A percentile compares a stretch with the other conserved stretches of the same genome.
Conservation (phyloP, 2,329 filamentous ascomycete genomes). For the Dactylonectria estremocensis region DNA sequence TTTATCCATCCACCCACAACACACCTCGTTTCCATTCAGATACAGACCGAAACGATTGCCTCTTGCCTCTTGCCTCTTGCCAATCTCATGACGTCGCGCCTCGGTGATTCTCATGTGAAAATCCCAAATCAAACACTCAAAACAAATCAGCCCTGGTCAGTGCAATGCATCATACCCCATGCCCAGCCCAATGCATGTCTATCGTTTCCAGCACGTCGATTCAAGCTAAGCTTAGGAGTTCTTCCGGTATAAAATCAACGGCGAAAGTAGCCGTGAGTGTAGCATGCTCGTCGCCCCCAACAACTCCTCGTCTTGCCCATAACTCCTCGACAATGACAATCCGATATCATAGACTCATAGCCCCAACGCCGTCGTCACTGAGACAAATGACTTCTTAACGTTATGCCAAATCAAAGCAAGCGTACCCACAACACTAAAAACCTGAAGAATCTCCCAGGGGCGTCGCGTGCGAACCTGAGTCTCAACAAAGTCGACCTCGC, state of each 20-base stretch:
- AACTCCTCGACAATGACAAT: constrained; percentile 8
- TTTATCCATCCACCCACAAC: constrained; percentile 1
- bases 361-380: constrained; percentile 39
- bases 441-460: constrained; percentile 69
- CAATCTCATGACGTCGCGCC: constrained; percentile 28
- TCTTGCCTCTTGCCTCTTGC: constrained; percentile 13
- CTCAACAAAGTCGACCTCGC: constrained; percentile 67
- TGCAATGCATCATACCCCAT: constrained; percentile 8
- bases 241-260: not conserved
- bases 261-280: constrained; percentile 21
- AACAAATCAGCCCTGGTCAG: not conserved
- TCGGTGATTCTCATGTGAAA: constrained; percentile 36
- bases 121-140: not conserved
- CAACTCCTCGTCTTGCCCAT: constrained; percentile 14
- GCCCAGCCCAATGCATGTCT: not conserved
- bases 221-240: too few relatives aligned
- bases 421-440: constrained; percentile 66
- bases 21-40: constrained; percentile 34
- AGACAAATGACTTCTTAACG: constrained; percentile 49
- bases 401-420: constrained; percentile 61
- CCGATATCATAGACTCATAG: constrained; percentile 30
- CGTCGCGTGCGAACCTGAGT: constrained; percentile 70
- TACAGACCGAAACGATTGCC: constrained; percentile 37
- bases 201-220: constrained; percentile 10
- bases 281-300: constrained; percentile 11